A percentile compares a stretch with the other conserved stretches of the same genome.
phyloP scores from a whole-genome alignment of 257 asterid species.

The Solanum ossicruentum region DNA sequence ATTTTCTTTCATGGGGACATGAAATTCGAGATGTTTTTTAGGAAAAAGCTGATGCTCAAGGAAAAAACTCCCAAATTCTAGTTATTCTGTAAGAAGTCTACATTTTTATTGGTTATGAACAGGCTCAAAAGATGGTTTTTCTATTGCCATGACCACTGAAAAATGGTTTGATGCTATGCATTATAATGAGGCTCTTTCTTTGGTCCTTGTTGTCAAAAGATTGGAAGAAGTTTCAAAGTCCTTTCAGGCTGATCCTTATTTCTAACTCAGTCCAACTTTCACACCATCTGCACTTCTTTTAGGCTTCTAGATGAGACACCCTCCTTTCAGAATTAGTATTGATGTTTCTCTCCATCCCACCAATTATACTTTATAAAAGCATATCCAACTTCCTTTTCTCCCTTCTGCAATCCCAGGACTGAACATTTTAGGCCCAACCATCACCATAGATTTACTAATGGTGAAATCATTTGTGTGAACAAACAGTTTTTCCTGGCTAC shows the following conservation, averaged over 20 bases:
- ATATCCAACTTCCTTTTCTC: not conserved
- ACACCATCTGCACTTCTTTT: not conserved
- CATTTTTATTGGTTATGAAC: not conserved
- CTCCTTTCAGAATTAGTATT: not conserved
- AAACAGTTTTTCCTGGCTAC: not conserved
- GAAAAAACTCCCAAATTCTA: not conserved
- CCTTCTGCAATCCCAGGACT: not conserved
- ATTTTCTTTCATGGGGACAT: not conserved
- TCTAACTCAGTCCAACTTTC: not conserved
- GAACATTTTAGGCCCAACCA: not conserved
- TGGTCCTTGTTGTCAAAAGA: not conserved
- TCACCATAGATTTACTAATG: not conserved
- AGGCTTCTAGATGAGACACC: not conserved
- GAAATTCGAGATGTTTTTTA: not conserved
- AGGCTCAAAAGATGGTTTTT: not conserved
- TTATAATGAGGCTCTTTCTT: not conserved
- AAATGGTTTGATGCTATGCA: not conserved
- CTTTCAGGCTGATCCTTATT: not conserved
- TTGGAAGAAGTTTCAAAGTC: not conserved
- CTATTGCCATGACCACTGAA: not conserved
- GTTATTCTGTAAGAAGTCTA: not conserved
- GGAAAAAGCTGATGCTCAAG: not conserved
- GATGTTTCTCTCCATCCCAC: not conserved
- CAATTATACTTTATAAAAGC: not conserved
- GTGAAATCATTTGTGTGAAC: not conserved